These are phyloP conservation scores for Tympanopsis confertula DNA, from an alignment of 2,329 filamentous ascomycete genomes.

Conservation along the genomic window DNA sequence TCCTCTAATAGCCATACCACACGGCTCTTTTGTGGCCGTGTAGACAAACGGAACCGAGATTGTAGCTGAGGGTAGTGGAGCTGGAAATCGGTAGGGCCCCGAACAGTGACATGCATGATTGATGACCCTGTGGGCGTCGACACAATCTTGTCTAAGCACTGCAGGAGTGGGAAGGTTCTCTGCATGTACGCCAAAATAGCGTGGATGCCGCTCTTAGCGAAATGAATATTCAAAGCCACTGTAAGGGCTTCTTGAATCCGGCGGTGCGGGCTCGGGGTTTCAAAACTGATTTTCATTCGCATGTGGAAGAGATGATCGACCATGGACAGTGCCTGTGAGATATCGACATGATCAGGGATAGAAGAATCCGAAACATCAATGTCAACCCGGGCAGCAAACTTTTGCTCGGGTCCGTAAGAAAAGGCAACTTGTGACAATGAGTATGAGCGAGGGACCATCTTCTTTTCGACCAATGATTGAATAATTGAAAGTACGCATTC, in stretches of 20 bases:
- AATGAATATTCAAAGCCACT: slow-evolving; percentile 19
- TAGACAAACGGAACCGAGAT: not conserved
- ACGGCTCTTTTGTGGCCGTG: not conserved
- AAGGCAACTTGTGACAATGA: not conserved
- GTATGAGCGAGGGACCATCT: not conserved
- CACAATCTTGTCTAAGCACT: slow-evolving; percentile 19
- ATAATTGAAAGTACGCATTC: slow-evolving; percentile 15
- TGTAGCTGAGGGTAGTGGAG: not conserved
- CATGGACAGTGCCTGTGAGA: not conserved
- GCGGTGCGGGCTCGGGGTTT: slow-evolving; percentile 21
- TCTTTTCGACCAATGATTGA: not conserved
- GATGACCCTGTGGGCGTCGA: slow-evolving; percentile 7
- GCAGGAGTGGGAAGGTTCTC: slow-evolving; percentile 22
- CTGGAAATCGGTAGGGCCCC: not conserved
- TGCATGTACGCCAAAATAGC: slow-evolving; percentile 16
- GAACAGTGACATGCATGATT: not conserved
- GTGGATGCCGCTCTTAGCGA: slow-evolving; percentile 4
- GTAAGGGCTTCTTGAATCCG: slow-evolving; percentile 24
- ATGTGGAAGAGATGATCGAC: slow-evolving; percentile 12
- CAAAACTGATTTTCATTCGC: slow-evolving; percentile 18
- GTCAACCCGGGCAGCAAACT: not conserved
- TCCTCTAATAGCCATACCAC: not conserved
- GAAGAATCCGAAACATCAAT: not conserved
- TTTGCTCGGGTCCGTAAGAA: not conserved
- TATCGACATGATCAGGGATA: not conserved